A percentile compares a stretch with the other conserved stretches of the same genome.
Conservation (phyloP, 2,329 filamentous ascomycete species). For the Claviceps maximensis region DNA sequence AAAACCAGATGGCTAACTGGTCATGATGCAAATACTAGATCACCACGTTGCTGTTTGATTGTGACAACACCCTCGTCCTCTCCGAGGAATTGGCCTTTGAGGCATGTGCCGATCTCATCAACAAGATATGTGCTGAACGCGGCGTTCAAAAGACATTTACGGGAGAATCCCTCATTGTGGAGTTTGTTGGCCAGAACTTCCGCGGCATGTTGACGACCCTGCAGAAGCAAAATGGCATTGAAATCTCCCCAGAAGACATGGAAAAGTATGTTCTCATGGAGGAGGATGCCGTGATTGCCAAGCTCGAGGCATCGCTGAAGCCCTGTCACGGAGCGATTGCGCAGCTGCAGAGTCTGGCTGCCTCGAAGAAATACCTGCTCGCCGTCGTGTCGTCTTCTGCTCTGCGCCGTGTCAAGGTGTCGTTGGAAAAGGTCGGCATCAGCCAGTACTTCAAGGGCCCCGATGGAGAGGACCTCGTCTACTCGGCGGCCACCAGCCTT, state of each 20-base stretch:
- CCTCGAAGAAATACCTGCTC: constrained; percentile 53
- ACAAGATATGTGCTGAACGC: constrained; percentile 63
- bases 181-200: constrained; percentile 93
- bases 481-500: constrained; percentile 70
- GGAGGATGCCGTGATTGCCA: constrained; percentile 72
- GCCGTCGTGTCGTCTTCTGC: constrained; percentile 75
- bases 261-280: constrained; percentile 63
- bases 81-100: constrained; percentile 86
- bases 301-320: constrained; percentile 53
- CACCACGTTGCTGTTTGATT: constrained; percentile 61
- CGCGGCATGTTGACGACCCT: constrained; percentile 76
- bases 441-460: constrained; percentile 54
- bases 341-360: constrained; percentile 50
- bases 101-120: constrained; percentile 79
- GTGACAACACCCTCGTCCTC: constrained; percentile 85
- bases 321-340: constrained; percentile 57
- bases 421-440: constrained; percentile 60
- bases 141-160: constrained; percentile 57
- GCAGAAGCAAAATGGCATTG: constrained; percentile 62
- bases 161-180: constrained; percentile 61
- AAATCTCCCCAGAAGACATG: constrained; percentile 52
- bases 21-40: constrained; percentile 25
- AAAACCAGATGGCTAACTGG: neutral
- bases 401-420: constrained; percentile 62
- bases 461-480: constrained; percentile 50